Evolutionary conservation across 306 rosid species (phyloP).

Genomic region (Casuarina cunninghamiana): DNA sequence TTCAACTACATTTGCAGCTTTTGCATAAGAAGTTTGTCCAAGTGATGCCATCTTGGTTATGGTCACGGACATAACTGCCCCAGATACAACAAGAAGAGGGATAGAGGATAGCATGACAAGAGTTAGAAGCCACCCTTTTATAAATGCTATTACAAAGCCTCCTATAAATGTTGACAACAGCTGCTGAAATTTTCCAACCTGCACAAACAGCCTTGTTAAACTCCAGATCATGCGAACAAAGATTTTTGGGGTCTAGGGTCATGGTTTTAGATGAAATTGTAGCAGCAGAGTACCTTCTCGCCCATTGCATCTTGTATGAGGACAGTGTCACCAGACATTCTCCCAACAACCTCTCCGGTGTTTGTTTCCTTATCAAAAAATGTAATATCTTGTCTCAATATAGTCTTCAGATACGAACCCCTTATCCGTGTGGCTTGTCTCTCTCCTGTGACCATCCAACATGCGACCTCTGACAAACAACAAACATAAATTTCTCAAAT

Average conservation of each 20-base stretch:
- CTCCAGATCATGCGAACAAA: background rate
- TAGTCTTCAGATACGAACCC: conserved; percentile 31
- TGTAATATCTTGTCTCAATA: conserved; percentile 21
- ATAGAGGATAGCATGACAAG: conserved; percentile 31
- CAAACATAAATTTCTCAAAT: background rate
- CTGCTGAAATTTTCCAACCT: conserved; percentile 74
- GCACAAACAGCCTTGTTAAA: conserved; percentile 16
- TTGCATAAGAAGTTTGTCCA: conserved; percentile 68
- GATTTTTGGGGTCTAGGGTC: background rate
- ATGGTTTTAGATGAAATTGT: background rate
- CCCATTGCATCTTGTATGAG: too few species aligned
- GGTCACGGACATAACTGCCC: conserved; percentile 47
- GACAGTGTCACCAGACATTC: too few species aligned
- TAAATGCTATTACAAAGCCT: conserved; percentile 63
- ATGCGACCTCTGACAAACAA: too few species aligned
- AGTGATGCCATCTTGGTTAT: conserved; percentile 18
- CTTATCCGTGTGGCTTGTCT: conserved; percentile 17
- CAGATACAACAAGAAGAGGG: conserved; percentile 63
- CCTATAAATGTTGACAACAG: conserved; percentile 49
- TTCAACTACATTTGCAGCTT: conserved; percentile 69
- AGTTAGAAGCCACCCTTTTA: conserved; percentile 67
- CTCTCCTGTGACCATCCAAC: too few species aligned
- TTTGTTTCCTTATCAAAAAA: conserved; percentile 12
- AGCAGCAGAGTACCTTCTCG: background rate
- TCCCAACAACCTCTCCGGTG: conserved; percentile 15